Evolutionary conservation across 768 basidiomycete genomes (phyloP), one percentile per base, ranked within the genome.

Genomic region (Auricularia cornea): DNA sequence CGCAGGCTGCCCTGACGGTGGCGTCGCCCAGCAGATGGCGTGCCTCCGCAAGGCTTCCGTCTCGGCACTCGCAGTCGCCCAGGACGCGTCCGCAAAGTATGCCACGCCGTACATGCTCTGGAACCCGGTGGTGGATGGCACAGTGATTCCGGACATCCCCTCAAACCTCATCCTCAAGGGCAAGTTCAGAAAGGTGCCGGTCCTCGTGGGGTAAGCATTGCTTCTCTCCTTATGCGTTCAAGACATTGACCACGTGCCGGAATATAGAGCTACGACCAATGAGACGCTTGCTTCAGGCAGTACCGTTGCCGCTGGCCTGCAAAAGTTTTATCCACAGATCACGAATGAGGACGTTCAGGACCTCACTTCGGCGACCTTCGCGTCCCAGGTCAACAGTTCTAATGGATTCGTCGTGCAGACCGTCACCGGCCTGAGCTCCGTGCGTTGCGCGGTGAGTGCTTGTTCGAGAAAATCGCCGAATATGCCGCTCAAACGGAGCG

Each of bases 131-230:
- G 54, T 87, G 6, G 87, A 87, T 66, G 81, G 81, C 1, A 76
- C 77, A 54, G 64, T 83, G 8, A 72, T 88, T 63, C 75, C 78
- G 2, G 79, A 81, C n/a, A 75, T 75, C 63, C 84, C 85, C 1
- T 83, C 83, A 1, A 68, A 70, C 31, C 75, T 75, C 6, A 77
- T 88, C 40, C 68, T 77, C 3, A 60, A 70, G 1, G 81, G 83
- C 3, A 75, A 78, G 23, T 82, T 83, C 62, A 72, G 76, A 1
- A 71, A 75, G n/a, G 81, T 86, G 3, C 81, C 84, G 4, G 68
- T 87, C 3, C 81, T 89, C 33, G 80, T 84, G 33, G 84, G 85
- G 86, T 86, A 68, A 31, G n/a, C 57, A n/a, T 23, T 18, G 35
- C 40, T 29, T 11, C 29, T 6, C 51, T 52, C 10, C 23, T 77